Percentiles rank a stretch among this genome's conserved stretches.
Conservation (phyloP, 495 filamentous ascomycete genomes). For the Emericellopsis terricola region DNA sequence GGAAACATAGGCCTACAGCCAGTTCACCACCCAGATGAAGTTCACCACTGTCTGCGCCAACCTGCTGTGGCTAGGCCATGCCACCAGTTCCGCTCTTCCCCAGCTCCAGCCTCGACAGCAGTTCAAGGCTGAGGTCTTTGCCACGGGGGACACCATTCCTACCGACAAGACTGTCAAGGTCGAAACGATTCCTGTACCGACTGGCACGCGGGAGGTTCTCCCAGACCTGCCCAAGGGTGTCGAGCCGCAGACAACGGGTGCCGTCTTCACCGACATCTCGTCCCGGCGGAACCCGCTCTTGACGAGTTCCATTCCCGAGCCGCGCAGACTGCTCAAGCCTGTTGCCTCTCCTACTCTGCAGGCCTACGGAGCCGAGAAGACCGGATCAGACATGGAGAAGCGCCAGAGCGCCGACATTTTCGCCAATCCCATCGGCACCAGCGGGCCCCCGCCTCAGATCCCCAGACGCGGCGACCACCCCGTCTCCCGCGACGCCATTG, state of each 20-base stretch:
- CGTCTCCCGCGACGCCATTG: slow-evolving; percentile 19
- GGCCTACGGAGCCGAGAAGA: too few relatives aligned
- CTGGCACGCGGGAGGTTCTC: slow-evolving; percentile 9
- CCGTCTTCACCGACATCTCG: slow-evolving; percentile 6
- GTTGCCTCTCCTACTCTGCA: too few relatives aligned
- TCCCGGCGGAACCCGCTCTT: background rate
- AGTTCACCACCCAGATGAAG: too few relatives aligned
- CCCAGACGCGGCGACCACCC: slow-evolving; percentile 25
- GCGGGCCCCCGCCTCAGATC: slow-evolving; percentile 36
- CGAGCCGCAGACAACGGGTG: slow-evolving; percentile 5
- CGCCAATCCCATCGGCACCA: slow-evolving; percentile 39
- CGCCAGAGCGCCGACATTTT: slow-evolving; percentile 20
- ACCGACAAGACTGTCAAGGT: slow-evolving; percentile 7
- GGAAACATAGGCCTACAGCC: too few relatives aligned
- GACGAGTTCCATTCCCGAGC: background rate
- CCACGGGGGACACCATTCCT: background rate
- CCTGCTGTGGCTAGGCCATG: too few relatives aligned
- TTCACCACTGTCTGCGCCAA: too few relatives aligned
- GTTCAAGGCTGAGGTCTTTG: too few relatives aligned
- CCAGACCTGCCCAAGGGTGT: slow-evolving; percentile 2
- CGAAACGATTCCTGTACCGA: slow-evolving; percentile 8
- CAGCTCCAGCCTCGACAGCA: too few relatives aligned
- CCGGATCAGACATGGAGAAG: background rate
- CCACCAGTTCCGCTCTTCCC: too few relatives aligned
- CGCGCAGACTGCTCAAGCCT: background rate